These are phyloP conservation scores for Thraustotheca clavata DNA, from an alignment of 352 stramenopile species.

Conservation along the genomic window DNA sequence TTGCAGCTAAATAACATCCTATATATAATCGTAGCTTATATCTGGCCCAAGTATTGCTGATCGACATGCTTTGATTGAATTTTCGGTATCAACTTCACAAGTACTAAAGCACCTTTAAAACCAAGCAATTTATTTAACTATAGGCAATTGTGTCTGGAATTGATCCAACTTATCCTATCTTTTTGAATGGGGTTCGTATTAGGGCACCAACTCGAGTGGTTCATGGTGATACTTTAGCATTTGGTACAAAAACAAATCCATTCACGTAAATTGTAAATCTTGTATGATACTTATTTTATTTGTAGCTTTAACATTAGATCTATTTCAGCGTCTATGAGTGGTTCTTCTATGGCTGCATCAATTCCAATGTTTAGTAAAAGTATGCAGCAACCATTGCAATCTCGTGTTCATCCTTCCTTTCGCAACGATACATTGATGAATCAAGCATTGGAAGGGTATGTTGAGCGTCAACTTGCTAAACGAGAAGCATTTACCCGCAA, in stretches of 20 bases:
- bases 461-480: conserved; percentile 44
- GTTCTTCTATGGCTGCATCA: conserved; percentile 17
- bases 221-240: conserved; percentile 51
- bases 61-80: neutral
- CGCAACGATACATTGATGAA: conserved; percentile 40
- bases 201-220: conserved; percentile 26
- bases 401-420: neutral
- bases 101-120: neutral
- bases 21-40: neutral
- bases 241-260: conserved; percentile 32
- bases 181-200: neutral
- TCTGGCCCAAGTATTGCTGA: neutral
- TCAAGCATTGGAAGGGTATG: conserved; percentile 45
- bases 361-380: neutral
- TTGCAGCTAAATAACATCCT: neutral
- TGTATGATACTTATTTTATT: no score
- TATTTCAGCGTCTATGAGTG: conserved; percentile 13
- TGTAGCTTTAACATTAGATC: conserved; percentile 5
- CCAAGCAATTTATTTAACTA: neutral
- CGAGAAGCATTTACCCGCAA: neutral
- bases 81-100: neutral
- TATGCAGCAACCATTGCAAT: conserved; percentile 24
- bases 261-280: conserved; percentile 41
- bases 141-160: neutral
- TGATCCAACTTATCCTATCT: neutral